Evolutionary conservation across 768 basidiomycete genomes (phyloP).

Genomic region (Agrocybe pediades): DNA sequence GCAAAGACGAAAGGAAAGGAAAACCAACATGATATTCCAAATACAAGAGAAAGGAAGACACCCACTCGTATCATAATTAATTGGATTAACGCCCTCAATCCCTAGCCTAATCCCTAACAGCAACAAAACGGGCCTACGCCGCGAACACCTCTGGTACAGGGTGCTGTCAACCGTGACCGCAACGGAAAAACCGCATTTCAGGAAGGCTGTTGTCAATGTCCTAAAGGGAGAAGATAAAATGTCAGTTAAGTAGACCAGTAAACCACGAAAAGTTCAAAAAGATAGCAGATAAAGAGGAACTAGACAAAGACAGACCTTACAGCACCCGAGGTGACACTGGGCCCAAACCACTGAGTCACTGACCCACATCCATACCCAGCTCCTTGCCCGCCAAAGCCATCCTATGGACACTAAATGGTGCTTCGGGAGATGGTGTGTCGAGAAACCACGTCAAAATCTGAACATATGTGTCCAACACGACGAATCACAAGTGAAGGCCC

Average conservation of each 20-base stretch:
- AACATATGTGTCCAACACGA: constrained; percentile 89
- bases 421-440: constrained; percentile 80
- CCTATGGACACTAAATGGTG: constrained; percentile 93
- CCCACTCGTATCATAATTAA: constrained; percentile 80
- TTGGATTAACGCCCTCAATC: constrained; percentile 91
- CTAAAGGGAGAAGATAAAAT: constrained; percentile 44
- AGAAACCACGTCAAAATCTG: constrained; percentile 94
- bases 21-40: no score
- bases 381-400: constrained; percentile 96
- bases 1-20: no score
- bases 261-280: no score
- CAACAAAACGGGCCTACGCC: constrained; percentile 84
- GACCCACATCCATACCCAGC: constrained; percentile 91
- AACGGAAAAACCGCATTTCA: constrained; percentile 79
- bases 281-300: background rate
- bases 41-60: background rate
- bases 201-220: constrained; percentile 75
- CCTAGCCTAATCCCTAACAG: constrained; percentile 92
- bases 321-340: constrained; percentile 95
- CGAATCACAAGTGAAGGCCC: no score
- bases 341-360: constrained; percentile 99
- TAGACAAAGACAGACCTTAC: constrained; percentile 63
- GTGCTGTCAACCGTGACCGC: constrained; percentile 81
- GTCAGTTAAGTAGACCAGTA: no score
- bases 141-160: constrained; percentile 81